Evolutionary conservation across 2,329 filamentous ascomycete species (phyloP), one percentile per base, ranked within the genome.

Genomic region (Onygenales sp.): DNA sequence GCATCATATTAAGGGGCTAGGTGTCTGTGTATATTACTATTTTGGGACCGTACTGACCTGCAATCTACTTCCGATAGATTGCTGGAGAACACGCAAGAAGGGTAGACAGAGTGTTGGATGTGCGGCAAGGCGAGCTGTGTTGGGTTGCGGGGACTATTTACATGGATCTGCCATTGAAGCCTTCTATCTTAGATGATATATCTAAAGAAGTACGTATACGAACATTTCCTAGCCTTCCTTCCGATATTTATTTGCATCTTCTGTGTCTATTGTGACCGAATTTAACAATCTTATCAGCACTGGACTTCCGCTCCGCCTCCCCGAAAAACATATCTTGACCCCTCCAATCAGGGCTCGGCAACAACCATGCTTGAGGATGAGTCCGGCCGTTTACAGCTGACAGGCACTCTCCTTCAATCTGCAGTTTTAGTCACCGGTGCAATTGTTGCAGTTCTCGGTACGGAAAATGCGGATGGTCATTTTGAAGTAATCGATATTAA

Each of bases 81-180:
- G 88, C 81, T 6, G 87, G 83, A 39, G 89, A 95, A 67, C 75
- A 75, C 54, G 89, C 89, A 9, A 80, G 79, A 60, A 82, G 79
- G 59, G 90, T 94, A 13, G 88, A 96, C 35, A 80, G 93, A 61
- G 93, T 98, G 55, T 79, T 98, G 33, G 92, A 98, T 71, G 93
- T 98, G 50, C 84, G 92, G 56, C 93, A 97, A 74, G 93, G 93
- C 58, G 85, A 96, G 72, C 76, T 97, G 38, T 97, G 92, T 73
- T 98, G 92, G 90, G 87, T 98, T 13, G 80, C 85, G 0, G 93
- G 94, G 13, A 98, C 93, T 0, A 83, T 97, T 35, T 98, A 95
- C 69, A 95, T 97, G 86, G 89, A 97, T 59, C 91, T 98, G 89
- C 82, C 87, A 2, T 71, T 96, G 64, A 98, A 98, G 73, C 93